A percentile compares a stretch with the other conserved stretches of the same genome.
Conservation (phyloP, 345 rosid species). For the Brassica incana region DNA sequence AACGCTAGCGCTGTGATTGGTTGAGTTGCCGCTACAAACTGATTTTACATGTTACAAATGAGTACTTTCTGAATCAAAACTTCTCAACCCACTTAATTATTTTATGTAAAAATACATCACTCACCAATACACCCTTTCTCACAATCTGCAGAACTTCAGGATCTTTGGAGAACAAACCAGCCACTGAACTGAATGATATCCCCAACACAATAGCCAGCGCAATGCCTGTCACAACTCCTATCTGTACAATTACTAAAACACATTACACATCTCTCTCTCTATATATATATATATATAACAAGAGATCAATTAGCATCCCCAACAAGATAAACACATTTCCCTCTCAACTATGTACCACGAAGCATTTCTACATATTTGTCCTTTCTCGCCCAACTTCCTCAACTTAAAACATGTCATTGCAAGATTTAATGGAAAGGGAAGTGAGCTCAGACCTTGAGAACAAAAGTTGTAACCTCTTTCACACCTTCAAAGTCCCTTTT, state of each 20-base stretch:
- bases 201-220: slow-evolving; percentile 68
- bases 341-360: not conserved
- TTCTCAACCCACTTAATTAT: not conserved
- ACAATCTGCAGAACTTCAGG: slow-evolving; percentile 66
- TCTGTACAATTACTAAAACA: slow-evolving; percentile 47
- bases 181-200: slow-evolving; percentile 65
- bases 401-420: not conserved
- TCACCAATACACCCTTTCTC: slow-evolving; percentile 75
- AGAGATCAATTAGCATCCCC: slow-evolving; percentile 7
- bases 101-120: slow-evolving; percentile 31
- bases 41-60: slow-evolving; percentile 11
- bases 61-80: not conserved
- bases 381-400: slow-evolving; percentile 22
- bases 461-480: slow-evolving; percentile 67
- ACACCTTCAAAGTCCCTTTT: slow-evolving; percentile 66
- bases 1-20: slow-evolving; percentile 89
- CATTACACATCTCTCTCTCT: slow-evolving; percentile 11
- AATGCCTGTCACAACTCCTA: slow-evolving; percentile 70
- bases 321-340: not conserved
- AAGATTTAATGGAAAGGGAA: slow-evolving; percentile 6
- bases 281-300: not conserved
- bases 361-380: not conserved
- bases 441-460: slow-evolving; percentile 59
- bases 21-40: slow-evolving; percentile 90
- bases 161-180: slow-evolving; percentile 79